Base-by-base conservation (phyloP, 1,284 basidiomycete genomes). In the Ganoderma meredithae region DNA sequence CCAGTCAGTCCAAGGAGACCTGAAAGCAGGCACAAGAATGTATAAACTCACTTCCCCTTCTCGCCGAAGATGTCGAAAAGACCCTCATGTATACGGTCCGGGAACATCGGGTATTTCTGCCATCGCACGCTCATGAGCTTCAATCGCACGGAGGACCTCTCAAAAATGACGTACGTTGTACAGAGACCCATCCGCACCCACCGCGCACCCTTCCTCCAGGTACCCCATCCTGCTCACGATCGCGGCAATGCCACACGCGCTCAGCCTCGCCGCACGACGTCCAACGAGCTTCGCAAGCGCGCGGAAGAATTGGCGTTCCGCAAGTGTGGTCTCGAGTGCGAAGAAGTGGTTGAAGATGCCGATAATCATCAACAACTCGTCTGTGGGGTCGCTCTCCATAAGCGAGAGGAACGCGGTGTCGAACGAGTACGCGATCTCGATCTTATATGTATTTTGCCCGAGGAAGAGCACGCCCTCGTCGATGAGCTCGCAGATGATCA, bases 331-430 rank as follows among this genome's bases (percentile, higher is more conserved):
- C 82, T 97, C 96, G 62, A 98, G 83, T 41, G 94, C 93, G 77
- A 96, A 97, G 86, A 98, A 98, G 83, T 98, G 95, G 22, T 92
- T 90, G 83, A 99, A 99, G 74, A 99, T 95, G 63, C 97, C 97
- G 74, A 97, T 95, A 76, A 96, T 90, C 86, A 97, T 98, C 62
- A 99, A 87, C 53, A 98, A 88, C 79, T 99, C 97, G 77, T 99
- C 97, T n/a, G 97, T 99, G 2, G 95, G 92, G 81, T 99, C 97
- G 91, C 90, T 93, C 83, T 99, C 97, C 91, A 99, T 98, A 66
- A 99, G 85, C 60, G 94, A 96, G 69, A 99, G 84, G 85, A 99
- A 98, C 1, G 97, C 97, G 1, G 97, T 99, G 81, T 99, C 97
- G 77, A 99, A 93, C 55, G 87, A 91, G 79, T 97, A 96, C 8